Percentiles rank a stretch among this genome's conserved stretches.
These are phyloP conservation scores for Plenodomus tracheiphilus DNA, from an alignment of 2,329 filamentous ascomycete species.

Conservation along the genomic window DNA sequence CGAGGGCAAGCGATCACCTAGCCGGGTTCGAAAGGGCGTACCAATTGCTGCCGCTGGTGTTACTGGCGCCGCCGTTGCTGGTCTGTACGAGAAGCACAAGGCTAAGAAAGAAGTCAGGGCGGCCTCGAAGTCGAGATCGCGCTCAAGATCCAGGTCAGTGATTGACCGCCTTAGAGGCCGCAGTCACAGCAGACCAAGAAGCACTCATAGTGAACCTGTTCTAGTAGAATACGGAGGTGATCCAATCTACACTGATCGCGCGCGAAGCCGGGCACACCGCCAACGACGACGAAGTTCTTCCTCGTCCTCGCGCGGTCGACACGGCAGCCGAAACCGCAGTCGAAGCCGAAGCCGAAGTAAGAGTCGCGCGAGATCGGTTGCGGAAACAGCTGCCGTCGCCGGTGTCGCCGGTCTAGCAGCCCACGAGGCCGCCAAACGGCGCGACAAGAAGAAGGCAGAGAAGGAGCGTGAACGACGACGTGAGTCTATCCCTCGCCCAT, in stretches of 20 bases:
- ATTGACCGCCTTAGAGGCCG: slow-evolving; percentile 45
- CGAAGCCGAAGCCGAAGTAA: slow-evolving; percentile 47
- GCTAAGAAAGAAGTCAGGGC: slow-evolving; percentile 60
- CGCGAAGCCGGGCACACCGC: slow-evolving; percentile 35
- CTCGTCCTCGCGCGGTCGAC: slow-evolving; percentile 46
- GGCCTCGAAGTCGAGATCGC: slow-evolving; percentile 45
- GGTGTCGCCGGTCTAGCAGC: slow-evolving; percentile 61
- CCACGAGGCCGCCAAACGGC: slow-evolving; percentile 60
- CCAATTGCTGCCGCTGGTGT: slow-evolving; percentile 65
- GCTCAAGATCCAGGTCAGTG: slow-evolving; percentile 47
- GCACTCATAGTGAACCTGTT: slow-evolving; percentile 52
- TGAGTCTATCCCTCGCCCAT: slow-evolving; percentile 42
- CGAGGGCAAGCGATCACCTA: slow-evolving; percentile 57
- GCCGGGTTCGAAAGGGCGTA: slow-evolving; percentile 59
- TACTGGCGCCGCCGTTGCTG: slow-evolving; percentile 63
- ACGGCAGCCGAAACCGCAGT: slow-evolving; percentile 42
- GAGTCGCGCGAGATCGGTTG: slow-evolving; percentile 55
- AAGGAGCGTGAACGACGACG: slow-evolving; percentile 55
- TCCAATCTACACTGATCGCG: slow-evolving; percentile 61
- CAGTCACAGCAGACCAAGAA: slow-evolving; percentile 44
- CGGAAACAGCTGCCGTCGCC: slow-evolving; percentile 61
- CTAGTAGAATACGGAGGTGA: slow-evolving; percentile 68
- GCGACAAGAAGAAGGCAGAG: slow-evolving; percentile 60
- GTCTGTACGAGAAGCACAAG: slow-evolving; percentile 66
- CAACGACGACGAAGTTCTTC: slow-evolving; percentile 51